A percentile compares a stretch with the other conserved stretches of the same genome.
phyloP scores from a whole-genome alignment of 345 rosid species.

The Limnanthes douglasii region DNA sequence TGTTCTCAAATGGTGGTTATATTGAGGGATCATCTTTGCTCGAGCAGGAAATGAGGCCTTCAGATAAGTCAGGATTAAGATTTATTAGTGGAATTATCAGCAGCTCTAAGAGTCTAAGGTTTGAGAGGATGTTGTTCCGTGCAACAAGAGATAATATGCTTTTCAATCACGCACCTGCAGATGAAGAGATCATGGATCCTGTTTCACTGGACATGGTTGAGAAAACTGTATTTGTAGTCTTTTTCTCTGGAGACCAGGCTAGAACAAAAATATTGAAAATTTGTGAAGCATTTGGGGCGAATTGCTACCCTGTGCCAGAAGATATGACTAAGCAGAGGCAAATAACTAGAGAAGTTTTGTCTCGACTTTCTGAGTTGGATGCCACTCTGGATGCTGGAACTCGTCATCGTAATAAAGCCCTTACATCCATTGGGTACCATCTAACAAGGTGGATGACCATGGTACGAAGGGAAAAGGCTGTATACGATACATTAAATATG shows the following conservation, averaged over 20 bases:
- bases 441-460: conserved; percentile 62
- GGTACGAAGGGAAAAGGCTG: conserved; percentile 92
- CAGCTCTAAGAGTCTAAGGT: conserved; percentile 49
- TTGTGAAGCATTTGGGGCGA: conserved; percentile 96
- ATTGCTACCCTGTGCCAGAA: conserved; percentile 93
- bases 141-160: conserved; percentile 99
- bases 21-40: conserved; percentile 51
- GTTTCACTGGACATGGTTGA: conserved; percentile 72
- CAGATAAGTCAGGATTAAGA: conserved; percentile 69
- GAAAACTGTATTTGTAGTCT: conserved; percentile 78
- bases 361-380: conserved; percentile 88
- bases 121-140: conserved; percentile 95
- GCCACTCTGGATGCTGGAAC: conserved; percentile 82
- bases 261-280: conserved; percentile 69
- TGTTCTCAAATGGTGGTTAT: conserved; percentile 30
- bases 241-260: conserved; percentile 98
- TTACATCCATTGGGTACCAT: conserved; percentile 52
- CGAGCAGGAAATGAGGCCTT: conserved; percentile 65
- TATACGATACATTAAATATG: conserved; percentile 84
- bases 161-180: conserved; percentile 83
- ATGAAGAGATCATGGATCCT: conserved; percentile 88
- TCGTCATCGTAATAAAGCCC: conserved; percentile 66
- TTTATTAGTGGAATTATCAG: conserved; percentile 81
- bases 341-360: conserved; percentile 73
- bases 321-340: conserved; percentile 79